phyloP scores from a whole-genome alignment of 2,329 filamentous ascomycete species.

The Rhytidhysteron rufulum region DNA sequence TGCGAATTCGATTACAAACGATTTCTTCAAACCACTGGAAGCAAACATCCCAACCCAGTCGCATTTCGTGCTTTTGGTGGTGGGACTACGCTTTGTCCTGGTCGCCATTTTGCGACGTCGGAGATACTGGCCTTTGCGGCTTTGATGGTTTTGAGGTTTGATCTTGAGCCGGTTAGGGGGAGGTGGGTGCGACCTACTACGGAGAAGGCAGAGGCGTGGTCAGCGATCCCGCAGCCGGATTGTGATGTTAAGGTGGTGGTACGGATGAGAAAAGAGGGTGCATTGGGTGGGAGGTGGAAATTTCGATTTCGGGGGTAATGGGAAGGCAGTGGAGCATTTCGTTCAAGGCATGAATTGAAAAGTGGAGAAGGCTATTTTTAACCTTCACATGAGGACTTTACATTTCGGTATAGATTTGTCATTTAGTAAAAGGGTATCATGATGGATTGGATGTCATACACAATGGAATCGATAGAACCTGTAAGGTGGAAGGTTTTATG shows the following conservation, averaged over 20 bases:
- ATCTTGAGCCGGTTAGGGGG: constrained; percentile 19
- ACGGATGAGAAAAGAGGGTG: too few relatives aligned
- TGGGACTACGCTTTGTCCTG: constrained; percentile 33
- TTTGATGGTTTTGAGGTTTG: constrained; percentile 31
- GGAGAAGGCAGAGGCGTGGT: constrained; percentile 25
- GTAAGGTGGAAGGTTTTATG: too few relatives aligned
- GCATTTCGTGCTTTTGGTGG: constrained; percentile 34
- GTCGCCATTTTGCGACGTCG: constrained; percentile 35
- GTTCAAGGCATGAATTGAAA: too few relatives aligned
- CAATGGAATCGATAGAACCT: too few relatives aligned
- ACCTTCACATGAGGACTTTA: too few relatives aligned
- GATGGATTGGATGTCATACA: too few relatives aligned
- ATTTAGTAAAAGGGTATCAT: too few relatives aligned
- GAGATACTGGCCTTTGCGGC: constrained; percentile 30
- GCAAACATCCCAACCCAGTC: constrained; percentile 17
- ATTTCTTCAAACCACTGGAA: constrained; percentile 18
- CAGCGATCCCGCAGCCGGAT: constrained; percentile 29
- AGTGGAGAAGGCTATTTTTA: too few relatives aligned
- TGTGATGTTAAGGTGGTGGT: constrained; percentile 20
- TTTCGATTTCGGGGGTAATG: too few relatives aligned
- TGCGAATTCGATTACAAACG: constrained; percentile 31
- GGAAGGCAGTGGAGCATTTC: too few relatives aligned
- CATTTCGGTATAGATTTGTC: too few relatives aligned
- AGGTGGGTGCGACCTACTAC: constrained; percentile 20
- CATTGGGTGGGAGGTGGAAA: too few relatives aligned